Evolutionary conservation across 495 filamentous ascomycete species (phyloP), one percentile per base, ranked within the genome.

Genomic region (Podospora pseudopauciseta): DNA sequence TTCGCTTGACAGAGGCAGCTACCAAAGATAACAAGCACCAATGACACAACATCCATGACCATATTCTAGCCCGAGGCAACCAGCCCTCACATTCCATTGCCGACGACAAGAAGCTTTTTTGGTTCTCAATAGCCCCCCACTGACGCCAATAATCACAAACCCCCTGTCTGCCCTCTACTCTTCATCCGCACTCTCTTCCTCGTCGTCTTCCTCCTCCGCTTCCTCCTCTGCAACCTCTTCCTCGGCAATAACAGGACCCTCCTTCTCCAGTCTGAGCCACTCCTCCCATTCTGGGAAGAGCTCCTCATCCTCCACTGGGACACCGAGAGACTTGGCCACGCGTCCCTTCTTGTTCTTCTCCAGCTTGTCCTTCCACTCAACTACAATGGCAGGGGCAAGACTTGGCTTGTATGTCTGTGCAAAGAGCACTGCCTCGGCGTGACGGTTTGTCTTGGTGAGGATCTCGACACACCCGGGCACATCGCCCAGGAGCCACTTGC

Each of bases 261-360:
- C 88, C 71, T 84, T 88, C 82, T 97, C 95, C 62, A 97, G 73
- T 73, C 81, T 85, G 71, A 97, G 75, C 81, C 90, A 97, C 77
- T 94, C 92, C 0, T 95, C 91, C 94, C 94, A 98, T 72, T 97
- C 92, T 0, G 94, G 94, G 81, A 97, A 99, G 64, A 99, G 81
- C 55, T 97, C 95, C 60, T 90, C 91, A 72, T 99, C 95, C 58
- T 93, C 90, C 5, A 82, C 84, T 0, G 95, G 95, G n/a, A 94
- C 83, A 67, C 91, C 95, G 65, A 98, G 85, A 68, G 91, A 86
- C 77, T 92, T 88, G 15, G 88, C 86, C 5, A 97, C 89, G 70
- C 94, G 93, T 18, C 86, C 86, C 83, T 95, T 96, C 74, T 93
- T 93, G 62, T 79, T 80, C 76, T 89, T 87, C 76, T 96, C 93